These are phyloP conservation scores for Zygoascus flipseniorum DNA, from an alignment of 805 yeast species.

Conservation along the genomic window DNA sequence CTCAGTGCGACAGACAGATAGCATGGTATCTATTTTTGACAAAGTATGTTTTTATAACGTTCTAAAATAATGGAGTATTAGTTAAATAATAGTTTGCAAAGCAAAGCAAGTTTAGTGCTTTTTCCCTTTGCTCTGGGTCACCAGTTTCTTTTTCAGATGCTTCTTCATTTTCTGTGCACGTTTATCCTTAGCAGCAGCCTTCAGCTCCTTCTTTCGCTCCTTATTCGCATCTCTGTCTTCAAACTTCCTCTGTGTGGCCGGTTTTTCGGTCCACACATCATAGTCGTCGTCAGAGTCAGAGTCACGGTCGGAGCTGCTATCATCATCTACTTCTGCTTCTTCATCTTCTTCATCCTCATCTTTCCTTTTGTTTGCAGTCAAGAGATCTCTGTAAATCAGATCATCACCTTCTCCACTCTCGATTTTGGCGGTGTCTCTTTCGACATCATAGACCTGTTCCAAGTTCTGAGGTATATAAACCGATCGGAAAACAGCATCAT, in stretches of 20 bases:
- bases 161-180: constrained; percentile 78
- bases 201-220: constrained; percentile 65
- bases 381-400: constrained; percentile 38
- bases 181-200: constrained; percentile 69
- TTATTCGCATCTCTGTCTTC: constrained; percentile 75
- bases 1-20: not conserved
- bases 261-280: constrained; percentile 39
- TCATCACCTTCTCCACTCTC: constrained; percentile 74
- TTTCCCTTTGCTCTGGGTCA: constrained; percentile 38
- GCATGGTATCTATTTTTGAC: too few species aligned
- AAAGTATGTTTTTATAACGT: too few species aligned
- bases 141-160: constrained; percentile 67
- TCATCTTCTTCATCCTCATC: constrained; percentile 27
- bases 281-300: constrained; percentile 24
- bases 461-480: constrained; percentile 68
- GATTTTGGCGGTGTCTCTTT: constrained; percentile 68
- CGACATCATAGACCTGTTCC: constrained; percentile 42
- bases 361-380: constrained; percentile 10
- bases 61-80: too few species aligned
- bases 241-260: constrained; percentile 60
- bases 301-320: constrained; percentile 27
- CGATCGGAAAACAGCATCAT: constrained; percentile 84
- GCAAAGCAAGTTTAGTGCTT: too few species aligned
- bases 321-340: constrained; percentile 29
- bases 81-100: too few species aligned